Base-by-base conservation (phyloP, 306 rosid genomes). In the Lathyrus oleraceus region DNA sequence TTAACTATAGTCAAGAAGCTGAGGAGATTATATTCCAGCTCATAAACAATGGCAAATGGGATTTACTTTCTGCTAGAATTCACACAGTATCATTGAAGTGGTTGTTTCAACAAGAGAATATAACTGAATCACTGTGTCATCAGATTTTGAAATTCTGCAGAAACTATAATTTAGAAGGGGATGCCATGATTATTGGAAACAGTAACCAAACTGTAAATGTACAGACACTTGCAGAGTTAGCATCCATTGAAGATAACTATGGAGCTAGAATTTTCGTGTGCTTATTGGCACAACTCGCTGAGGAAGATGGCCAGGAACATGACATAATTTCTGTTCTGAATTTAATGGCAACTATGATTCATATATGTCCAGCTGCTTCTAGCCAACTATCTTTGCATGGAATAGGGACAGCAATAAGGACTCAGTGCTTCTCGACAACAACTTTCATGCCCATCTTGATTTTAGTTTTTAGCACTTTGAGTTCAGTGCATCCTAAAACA, bases 61-160 rank as follows among this genome's bases (percentile, higher is more conserved):
- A 88, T 78, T 78, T 90, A 74, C 85, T 84, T 79, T 81, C 88
- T 53, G 79, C 92, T 67, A 80, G 87, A 79, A 80, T 88, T 83
- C 96, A 90, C 81, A 68, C 76, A 13, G 74, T 85, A 62, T 81
- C 98, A 13, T 77, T 94, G 78, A 85, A 85, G 72, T 90, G 98
- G 98, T 73, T 94, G 85, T 94, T 94, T 76, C 96, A 88, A 79
- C 97, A 94, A 83, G 95, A 90, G 76, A 84, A 54, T 65, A 76
- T 90, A 61, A 75, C 75, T 36, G 67, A 81, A 36, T 77, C 85
- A 35, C 71, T 88, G 74, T 76, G 85, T 70, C 62, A 62, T 77
- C 97, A 94, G 85, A 83, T 90, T 74, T 78, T 88, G 84, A 81
- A 86, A 76, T 84, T 90, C 57, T 84, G 95, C 84, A 61, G 85